A percentile compares a stretch with the other conserved stretches of the same genome.
These are phyloP conservation scores for Vaccinium corymbosum DNA, from an alignment of 148 eudicot species.

Conservation along the genomic window DNA sequence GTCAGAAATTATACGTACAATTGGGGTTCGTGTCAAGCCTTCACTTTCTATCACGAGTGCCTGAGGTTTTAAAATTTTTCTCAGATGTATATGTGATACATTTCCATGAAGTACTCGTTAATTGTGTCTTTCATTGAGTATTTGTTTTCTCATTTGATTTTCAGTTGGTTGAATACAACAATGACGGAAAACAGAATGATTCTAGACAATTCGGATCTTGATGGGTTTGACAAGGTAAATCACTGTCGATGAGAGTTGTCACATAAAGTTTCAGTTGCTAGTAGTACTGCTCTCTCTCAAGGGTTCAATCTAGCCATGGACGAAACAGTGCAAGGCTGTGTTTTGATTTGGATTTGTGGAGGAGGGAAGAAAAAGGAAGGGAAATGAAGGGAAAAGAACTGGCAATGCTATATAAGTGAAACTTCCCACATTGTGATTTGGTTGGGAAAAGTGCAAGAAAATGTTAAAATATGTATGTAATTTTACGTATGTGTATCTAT, in stretches of 20 bases:
- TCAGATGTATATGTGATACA: background rate
- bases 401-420: background rate
- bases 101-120: background rate
- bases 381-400: background rate
- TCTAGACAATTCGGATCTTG: slow-evolving; percentile 58
- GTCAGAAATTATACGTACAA: background rate
- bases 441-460: background rate
- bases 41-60: background rate
- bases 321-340: background rate
- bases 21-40: background rate
- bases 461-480: background rate
- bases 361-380: background rate
- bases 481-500: background rate
- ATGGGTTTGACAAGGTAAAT: slow-evolving; percentile 79
- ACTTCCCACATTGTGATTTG: background rate
- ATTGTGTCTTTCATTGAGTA: background rate
- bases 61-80: background rate
- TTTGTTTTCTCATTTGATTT: slow-evolving; percentile 8
- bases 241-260: background rate
- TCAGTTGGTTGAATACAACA: slow-evolving; percentile 95
- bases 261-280: background rate
- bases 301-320: background rate
- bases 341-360: background rate
- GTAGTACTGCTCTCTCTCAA: background rate
- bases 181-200: slow-evolving; percentile 64